Conservation (phyloP, 371 early-diverging fungal species). For the Basidiobolus meristosporus region DNA sequence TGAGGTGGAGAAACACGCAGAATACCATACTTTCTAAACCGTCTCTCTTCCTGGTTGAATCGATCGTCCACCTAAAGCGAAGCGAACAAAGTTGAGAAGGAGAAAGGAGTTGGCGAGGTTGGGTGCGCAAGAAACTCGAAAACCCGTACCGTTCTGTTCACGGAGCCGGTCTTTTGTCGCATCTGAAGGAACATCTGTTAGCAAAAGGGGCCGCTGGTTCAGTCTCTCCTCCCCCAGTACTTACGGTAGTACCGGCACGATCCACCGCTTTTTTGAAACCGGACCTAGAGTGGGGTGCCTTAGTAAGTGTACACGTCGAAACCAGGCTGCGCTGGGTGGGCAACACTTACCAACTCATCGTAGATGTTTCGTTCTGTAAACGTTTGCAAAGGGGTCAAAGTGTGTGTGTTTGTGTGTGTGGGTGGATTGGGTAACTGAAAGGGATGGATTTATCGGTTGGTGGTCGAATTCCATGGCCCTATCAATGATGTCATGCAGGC, state of each 20-base stretch:
- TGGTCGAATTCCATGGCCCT: no score
- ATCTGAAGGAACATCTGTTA: conserved; percentile 14
- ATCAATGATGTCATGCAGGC: no score
- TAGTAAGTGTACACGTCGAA: background rate
- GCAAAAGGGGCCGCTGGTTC: background rate
- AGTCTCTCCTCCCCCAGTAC: conserved; percentile 3
- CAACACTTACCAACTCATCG: conserved; percentile 13
- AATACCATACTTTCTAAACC: conserved; percentile 41
- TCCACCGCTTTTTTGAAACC: conserved; percentile 73
- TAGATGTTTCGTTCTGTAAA: background rate
- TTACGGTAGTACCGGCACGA: conserved; percentile 59
- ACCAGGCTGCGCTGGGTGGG: conserved; percentile 6
- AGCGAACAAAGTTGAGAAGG: no score
- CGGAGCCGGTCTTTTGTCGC: conserved; percentile 47
- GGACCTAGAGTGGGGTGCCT: conserved; percentile 18
- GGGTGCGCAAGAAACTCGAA: background rate
- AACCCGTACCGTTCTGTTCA: conserved; percentile 36
- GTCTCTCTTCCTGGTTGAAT: conserved; percentile 69
- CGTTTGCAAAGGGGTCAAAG: no score
- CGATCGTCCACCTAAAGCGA: conserved; percentile 53
- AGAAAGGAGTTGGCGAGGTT: no score
- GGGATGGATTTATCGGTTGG: no score
- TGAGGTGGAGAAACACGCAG: no score
- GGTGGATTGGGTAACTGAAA: no score
- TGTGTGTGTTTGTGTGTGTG: no score